Evolutionary conservation across 1,139 yeast species (phyloP).

Genomic region (Zygosaccharomyces sapae): DNA sequence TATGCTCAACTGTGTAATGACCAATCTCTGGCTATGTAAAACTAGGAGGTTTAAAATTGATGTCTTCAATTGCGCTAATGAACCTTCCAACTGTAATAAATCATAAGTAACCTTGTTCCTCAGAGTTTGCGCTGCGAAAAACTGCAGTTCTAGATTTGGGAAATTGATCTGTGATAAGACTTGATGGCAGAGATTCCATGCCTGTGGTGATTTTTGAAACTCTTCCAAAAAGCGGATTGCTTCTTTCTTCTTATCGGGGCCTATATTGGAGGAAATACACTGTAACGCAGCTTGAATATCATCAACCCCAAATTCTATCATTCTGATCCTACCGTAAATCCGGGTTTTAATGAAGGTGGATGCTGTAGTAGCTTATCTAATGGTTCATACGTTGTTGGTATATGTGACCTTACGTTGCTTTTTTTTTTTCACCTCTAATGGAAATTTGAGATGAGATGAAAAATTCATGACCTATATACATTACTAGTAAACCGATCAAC

Average conservation of each 20-base stretch:
- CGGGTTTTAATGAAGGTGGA: background rate
- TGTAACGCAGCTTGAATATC: slow-evolving; percentile 29
- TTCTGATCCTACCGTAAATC: background rate
- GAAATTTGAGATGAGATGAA: slow-evolving; percentile 3
- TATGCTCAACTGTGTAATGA: slow-evolving; percentile 75
- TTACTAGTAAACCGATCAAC: background rate
- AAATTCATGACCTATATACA: background rate
- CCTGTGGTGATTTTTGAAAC: slow-evolving; percentile 74
- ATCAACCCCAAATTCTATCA: slow-evolving; percentile 22
- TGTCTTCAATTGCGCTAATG: slow-evolving; percentile 53
- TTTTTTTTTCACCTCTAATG: background rate
- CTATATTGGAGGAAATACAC: slow-evolving; percentile 30
- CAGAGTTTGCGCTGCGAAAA: slow-evolving; percentile 89
- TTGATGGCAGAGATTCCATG: slow-evolving; percentile 53
- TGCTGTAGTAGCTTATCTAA: background rate
- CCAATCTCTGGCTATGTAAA: slow-evolving; percentile 46
- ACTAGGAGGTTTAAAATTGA: slow-evolving; percentile 28
- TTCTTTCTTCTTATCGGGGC: slow-evolving; percentile 28
- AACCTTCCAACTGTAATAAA: slow-evolving; percentile 68
- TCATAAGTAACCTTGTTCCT: slow-evolving; percentile 83
- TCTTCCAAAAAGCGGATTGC: slow-evolving; percentile 55
- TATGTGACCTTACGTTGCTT: background rate
- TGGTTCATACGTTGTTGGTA: background rate
- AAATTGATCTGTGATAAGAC: slow-evolving; percentile 28
- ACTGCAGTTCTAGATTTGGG: slow-evolving; percentile 49